These are phyloP conservation scores for Pseudodiploospora longispora DNA, from an alignment of 2,329 filamentous ascomycete genomes.

Conservation along the genomic window DNA sequence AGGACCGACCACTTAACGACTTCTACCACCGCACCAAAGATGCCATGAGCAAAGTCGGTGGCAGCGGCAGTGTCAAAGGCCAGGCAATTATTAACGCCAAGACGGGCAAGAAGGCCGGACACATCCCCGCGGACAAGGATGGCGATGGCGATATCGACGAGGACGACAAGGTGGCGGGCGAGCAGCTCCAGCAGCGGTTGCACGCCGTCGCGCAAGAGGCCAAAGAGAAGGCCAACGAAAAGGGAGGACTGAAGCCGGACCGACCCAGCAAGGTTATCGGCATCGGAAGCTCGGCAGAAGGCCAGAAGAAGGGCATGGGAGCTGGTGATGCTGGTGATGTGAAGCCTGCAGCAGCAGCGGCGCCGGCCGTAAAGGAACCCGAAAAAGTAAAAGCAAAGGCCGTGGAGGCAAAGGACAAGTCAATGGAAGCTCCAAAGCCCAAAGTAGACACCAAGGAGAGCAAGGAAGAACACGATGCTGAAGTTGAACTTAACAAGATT, in stretches of 20 bases:
- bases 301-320: slow-evolving; percentile 33
- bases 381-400: slow-evolving; percentile 50
- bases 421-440: slow-evolving; percentile 16
- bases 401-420: slow-evolving; percentile 54
- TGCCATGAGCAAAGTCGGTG: slow-evolving; percentile 37
- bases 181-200: slow-evolving; percentile 51
- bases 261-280: slow-evolving; percentile 49
- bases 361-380: slow-evolving; percentile 26
- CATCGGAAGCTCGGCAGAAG: slow-evolving; percentile 48
- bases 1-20: slow-evolving; percentile 31
- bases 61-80: slow-evolving; percentile 24
- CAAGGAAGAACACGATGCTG: slow-evolving; percentile 54
- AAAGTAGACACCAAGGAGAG: slow-evolving; percentile 38
- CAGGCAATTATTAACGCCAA: slow-evolving; percentile 34
- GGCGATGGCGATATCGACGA: slow-evolving; percentile 48
- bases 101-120: slow-evolving; percentile 28
- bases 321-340: slow-evolving; percentile 9
- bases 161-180: slow-evolving; percentile 43
- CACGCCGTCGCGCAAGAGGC: slow-evolving; percentile 61
- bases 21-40: slow-evolving; percentile 55
- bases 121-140: slow-evolving; percentile 39
- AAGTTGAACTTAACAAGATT: slow-evolving; percentile 67
- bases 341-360: slow-evolving; percentile 2
- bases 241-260: slow-evolving; percentile 53
- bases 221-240: slow-evolving; percentile 61